phyloP scores from a whole-genome alignment of 2,329 filamentous ascomycete genomes.

The Colletotrichum eleusines region DNA sequence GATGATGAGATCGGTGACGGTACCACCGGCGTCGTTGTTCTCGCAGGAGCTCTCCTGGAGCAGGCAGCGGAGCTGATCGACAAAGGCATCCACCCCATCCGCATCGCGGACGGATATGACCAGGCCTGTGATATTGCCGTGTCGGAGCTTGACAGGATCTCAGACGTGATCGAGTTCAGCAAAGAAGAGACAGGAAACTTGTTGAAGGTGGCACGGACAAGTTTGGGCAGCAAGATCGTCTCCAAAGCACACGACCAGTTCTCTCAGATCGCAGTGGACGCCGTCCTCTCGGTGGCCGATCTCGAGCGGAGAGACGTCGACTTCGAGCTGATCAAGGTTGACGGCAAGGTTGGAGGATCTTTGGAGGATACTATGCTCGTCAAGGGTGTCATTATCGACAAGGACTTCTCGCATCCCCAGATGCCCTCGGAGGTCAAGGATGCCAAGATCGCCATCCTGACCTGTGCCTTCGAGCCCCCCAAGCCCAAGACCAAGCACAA shows the following conservation, averaged over 20 bases:
- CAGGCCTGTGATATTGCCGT: constrained; percentile 97
- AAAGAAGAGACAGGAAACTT: constrained; percentile 86
- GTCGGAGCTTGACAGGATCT: constrained; percentile 90
- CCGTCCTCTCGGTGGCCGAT: constrained; percentile 95
- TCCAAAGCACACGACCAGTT: constrained; percentile 99
- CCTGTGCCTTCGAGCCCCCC: constrained; percentile 97
- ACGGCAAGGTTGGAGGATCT: constrained; percentile 95
- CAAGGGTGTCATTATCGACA: constrained; percentile 98
- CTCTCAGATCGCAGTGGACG: constrained; percentile 95
- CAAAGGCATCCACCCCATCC: constrained; percentile 99
- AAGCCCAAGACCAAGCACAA: constrained; percentile 99
- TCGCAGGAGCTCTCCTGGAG: constrained; percentile 94
- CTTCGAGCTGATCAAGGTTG: constrained; percentile 99
- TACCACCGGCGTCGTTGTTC: constrained; percentile 95
- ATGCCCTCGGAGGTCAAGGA: constrained; percentile 97
- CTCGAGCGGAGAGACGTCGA: constrained; percentile 97
- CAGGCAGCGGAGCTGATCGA: constrained; percentile 98
- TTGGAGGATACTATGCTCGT: constrained; percentile 95
- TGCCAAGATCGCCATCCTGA: constrained; percentile 97
- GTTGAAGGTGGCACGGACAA: constrained; percentile 94
- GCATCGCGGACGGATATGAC: constrained; percentile 98
- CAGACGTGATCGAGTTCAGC: constrained; percentile 89
- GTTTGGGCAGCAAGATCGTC: constrained; percentile 97
- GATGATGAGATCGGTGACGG: constrained; percentile 99
- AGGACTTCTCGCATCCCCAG: constrained; percentile 99